These are phyloP conservation scores for Linnemannia zychae DNA, from an alignment of 192 early-diverging fungal species.

Conservation along the genomic window DNA sequence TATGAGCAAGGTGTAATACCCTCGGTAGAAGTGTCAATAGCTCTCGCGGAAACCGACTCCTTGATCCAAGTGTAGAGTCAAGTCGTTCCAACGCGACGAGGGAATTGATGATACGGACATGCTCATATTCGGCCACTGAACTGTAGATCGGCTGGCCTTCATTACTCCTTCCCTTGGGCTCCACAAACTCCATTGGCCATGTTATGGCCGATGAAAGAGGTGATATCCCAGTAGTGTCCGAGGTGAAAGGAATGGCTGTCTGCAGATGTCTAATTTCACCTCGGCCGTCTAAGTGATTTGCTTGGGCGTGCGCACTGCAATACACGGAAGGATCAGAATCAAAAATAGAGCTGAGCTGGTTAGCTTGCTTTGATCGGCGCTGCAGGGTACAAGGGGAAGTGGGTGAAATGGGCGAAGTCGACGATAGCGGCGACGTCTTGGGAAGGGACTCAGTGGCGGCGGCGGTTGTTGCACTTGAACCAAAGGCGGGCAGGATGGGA, in stretches of 20 bases:
- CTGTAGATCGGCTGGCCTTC: too few relatives aligned
- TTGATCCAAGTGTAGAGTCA: slow-evolving; percentile 10
- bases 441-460: too few relatives aligned
- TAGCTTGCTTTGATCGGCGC: background rate
- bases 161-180: background rate
- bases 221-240: background rate
- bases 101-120: slow-evolving; percentile 23
- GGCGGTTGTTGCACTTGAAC: too few relatives aligned
- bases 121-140: slow-evolving; percentile 20
- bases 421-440: too few relatives aligned
- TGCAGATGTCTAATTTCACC: background rate
- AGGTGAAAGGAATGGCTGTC: background rate
- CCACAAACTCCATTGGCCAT: slow-evolving; percentile 33
- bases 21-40: slow-evolving; percentile 10
- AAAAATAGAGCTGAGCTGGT: background rate
- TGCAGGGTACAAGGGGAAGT: background rate
- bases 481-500: too few relatives aligned
- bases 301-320: slow-evolving; percentile 9
- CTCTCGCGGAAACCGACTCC: slow-evolving; percentile 20
- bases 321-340: slow-evolving; percentile 25
- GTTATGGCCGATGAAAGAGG: background rate
- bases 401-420: too few relatives aligned
- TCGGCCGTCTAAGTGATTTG: background rate
- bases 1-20: slow-evolving; percentile 8
- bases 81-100: slow-evolving; percentile 28